Percentiles rank a stretch among this genome's conserved stretches.
Evolutionary conservation across 192 early-diverging fungal species (phyloP).

Genomic region (Mortierella hygrophila): DNA sequence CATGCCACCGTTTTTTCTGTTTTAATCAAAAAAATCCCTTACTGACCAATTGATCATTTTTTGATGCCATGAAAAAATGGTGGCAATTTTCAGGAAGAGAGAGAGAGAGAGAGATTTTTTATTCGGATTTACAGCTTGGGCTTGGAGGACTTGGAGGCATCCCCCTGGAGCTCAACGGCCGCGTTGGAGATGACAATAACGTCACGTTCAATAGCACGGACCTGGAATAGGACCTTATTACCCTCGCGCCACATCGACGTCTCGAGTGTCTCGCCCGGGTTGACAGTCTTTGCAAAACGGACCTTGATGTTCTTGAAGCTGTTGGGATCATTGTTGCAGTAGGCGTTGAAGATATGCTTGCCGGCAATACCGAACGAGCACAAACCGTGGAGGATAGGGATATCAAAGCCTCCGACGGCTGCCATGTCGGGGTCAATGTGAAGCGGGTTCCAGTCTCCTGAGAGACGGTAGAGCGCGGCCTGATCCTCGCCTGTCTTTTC

Average conservation of each 20-base stretch:
- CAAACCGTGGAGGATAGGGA: conserved; percentile 96
- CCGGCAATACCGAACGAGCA: conserved; percentile 90
- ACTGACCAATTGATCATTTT: too few species aligned
- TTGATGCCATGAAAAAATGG: too few species aligned
- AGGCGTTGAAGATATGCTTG: conserved; percentile 84
- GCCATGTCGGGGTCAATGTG: conserved; percentile 96
- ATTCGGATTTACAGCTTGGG: conserved; percentile 67
- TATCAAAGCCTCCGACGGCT: conserved; percentile 91
- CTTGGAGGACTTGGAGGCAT: conserved; percentile 35
- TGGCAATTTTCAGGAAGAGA: too few species aligned
- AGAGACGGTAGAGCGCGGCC: conserved; percentile 93
- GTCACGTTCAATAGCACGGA: conserved; percentile 92
- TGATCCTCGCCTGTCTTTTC: conserved; percentile 91
- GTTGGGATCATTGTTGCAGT: conserved; percentile 72
- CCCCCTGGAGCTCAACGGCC: conserved; percentile 79
- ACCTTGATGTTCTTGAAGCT: conserved; percentile 86
- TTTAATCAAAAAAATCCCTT: too few species aligned
- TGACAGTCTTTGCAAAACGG: conserved; percentile 84
- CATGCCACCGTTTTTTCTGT: too few species aligned
- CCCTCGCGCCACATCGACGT: conserved; percentile 95
- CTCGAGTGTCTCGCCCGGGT: conserved; percentile 98
- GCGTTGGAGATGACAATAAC: conserved; percentile 89
- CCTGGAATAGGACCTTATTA: conserved; percentile 90
- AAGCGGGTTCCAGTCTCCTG: conserved; percentile 94
- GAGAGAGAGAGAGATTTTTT: neutral